phyloP scores from a whole-genome alignment of 257 asterid genomes.

The Misopates orontium region DNA sequence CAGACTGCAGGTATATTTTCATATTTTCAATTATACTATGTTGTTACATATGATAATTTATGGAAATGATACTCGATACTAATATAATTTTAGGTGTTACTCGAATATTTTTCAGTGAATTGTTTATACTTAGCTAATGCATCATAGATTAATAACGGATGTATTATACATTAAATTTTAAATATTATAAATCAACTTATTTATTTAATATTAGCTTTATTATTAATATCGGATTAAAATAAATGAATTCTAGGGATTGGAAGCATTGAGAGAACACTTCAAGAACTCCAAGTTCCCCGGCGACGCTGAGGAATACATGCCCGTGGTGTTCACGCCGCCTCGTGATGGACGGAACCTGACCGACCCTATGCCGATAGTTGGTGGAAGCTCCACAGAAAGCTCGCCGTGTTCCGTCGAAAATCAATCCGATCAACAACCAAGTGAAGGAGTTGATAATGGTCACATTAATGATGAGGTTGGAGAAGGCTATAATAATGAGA shows the following conservation, averaged over 20 bases:
- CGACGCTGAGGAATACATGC: constrained; percentile 84
- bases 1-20: constrained; percentile 68
- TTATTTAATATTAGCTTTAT: no score
- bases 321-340: constrained; percentile 81
- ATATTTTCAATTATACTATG: not conserved
- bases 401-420: constrained; percentile 30
- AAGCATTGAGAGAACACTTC: constrained; percentile 88
- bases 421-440: constrained; percentile 20
- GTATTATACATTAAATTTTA: no score
- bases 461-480: constrained; percentile 13
- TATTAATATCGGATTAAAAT: not conserved
- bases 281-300: constrained; percentile 92
- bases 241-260: constrained; percentile 54
- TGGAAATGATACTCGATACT: no score
- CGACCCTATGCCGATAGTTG: constrained; percentile 53
- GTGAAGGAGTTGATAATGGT: constrained; percentile 1
- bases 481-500: constrained; percentile 33
- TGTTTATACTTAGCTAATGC: no score
- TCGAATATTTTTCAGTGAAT: no score
- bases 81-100: no score
- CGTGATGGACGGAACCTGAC: constrained; percentile 70
- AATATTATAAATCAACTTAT: no score
- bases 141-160: no score
- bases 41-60: no score
- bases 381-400: constrained; percentile 22